phyloP scores from a whole-genome alignment of 1,284 basidiomycete species.

The Kwoniella shivajii region DNA sequence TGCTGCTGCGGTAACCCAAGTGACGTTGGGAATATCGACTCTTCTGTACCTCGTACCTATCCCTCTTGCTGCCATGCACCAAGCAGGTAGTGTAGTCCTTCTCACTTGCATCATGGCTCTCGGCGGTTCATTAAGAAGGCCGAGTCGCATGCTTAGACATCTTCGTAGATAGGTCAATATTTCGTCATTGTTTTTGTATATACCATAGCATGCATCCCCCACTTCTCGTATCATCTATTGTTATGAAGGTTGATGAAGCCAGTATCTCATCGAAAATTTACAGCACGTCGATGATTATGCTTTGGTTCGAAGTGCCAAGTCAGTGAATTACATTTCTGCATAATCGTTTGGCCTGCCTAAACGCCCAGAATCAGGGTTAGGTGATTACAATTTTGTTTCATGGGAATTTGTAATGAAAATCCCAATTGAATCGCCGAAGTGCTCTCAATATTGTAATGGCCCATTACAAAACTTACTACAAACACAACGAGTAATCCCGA shows the following conservation, averaged over 20 bases:
- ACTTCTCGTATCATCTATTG: neutral
- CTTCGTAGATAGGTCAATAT: constrained; percentile 12
- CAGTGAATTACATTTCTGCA: too few relatives aligned
- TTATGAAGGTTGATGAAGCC: too few relatives aligned
- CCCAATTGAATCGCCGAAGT: neutral
- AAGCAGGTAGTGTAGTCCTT: constrained; percentile 88
- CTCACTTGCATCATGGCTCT: constrained; percentile 83
- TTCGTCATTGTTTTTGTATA: neutral
- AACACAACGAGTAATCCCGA: too few relatives aligned
- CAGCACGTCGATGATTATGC: too few relatives aligned
- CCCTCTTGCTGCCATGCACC: constrained; percentile 88
- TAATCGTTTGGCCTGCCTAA: too few relatives aligned
- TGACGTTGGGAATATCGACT: constrained; percentile 86
- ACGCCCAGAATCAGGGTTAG: too few relatives aligned
- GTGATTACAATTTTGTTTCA: neutral
- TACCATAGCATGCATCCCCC: constrained; percentile 15
- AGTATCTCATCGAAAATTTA: too few relatives aligned
- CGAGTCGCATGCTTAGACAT: constrained; percentile 45
- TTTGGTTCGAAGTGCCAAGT: too few relatives aligned
- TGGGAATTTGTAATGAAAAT: neutral
- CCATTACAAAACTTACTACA: too few relatives aligned
- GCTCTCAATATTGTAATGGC: too few relatives aligned
- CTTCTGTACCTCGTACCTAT: constrained; percentile 92
- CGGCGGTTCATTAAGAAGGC: constrained; percentile 70
- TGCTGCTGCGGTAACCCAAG: constrained; percentile 82